These are phyloP conservation scores for Arthrinium phaeospermum DNA, from an alignment of 2,329 filamentous ascomycete genomes.

Conservation along the genomic window DNA sequence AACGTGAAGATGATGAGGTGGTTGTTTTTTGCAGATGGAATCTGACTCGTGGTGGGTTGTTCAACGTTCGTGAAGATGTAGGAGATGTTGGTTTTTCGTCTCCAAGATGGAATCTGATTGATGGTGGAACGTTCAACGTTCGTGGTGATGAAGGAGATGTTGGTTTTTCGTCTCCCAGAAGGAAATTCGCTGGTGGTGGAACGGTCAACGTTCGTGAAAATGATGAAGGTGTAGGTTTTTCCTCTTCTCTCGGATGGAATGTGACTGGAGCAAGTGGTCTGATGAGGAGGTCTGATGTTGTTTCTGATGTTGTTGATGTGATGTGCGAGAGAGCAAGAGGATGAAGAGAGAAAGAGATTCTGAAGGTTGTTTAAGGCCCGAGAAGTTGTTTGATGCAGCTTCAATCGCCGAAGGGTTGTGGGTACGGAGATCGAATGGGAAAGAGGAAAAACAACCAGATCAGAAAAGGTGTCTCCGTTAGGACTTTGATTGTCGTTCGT, in stretches of 20 bases:
- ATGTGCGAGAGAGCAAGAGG: not conserved
- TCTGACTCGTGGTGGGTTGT: not conserved
- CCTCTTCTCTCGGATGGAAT: not conserved
- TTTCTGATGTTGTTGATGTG: not conserved
- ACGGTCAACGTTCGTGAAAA: not conserved
- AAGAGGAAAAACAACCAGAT: not conserved
- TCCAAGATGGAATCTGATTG: too few relatives aligned
- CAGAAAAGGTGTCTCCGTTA: not conserved
- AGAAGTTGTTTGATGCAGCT: not conserved
- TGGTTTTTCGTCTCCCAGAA: not conserved
- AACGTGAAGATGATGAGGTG: not conserved
- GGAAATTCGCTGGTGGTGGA: not conserved
- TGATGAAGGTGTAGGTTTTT: not conserved
- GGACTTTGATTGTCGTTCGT: not conserved
- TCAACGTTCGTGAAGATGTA: not conserved
- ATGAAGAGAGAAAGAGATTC: not conserved
- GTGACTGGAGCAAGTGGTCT: not conserved
- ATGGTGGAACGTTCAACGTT: not conserved
- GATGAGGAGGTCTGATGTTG: not conserved
- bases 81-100: not conserved
- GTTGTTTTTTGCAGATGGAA: not conserved
- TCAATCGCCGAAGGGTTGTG: not conserved
- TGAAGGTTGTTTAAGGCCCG: not conserved
- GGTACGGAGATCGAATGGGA: not conserved
- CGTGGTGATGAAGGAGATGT: not conserved